These are phyloP conservation scores for Turritis glabra DNA, from an alignment of 345 rosid genomes.

Conservation along the genomic window DNA sequence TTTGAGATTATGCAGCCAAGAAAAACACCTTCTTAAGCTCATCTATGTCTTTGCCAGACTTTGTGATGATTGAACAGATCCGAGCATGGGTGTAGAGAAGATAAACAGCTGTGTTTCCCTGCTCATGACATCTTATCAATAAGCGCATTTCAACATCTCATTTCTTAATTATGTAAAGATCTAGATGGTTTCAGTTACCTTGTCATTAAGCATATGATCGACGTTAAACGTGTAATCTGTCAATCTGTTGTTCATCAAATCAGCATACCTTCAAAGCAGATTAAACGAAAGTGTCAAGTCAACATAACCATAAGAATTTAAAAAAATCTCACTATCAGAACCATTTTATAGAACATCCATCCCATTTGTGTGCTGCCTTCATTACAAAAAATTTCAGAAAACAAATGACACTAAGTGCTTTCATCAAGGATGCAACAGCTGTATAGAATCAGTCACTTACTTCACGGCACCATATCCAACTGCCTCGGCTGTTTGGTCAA, in stretches of 20 bases:
- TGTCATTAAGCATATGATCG: constrained; percentile 76
- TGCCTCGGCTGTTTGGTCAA: constrained; percentile 66
- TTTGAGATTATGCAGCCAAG: constrained; percentile 3
- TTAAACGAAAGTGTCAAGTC: not conserved
- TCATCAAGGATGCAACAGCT: too few relatives aligned
- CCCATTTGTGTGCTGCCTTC: not conserved
- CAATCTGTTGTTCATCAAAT: constrained; percentile 72
- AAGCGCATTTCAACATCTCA: too few relatives aligned
- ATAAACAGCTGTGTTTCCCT: constrained; percentile 92
- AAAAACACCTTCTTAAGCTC: constrained; percentile 56
- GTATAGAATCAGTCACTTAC: constrained; percentile 45
- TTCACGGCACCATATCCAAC: constrained; percentile 24
- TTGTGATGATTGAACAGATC: constrained; percentile 82
- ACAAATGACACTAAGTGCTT: too few relatives aligned
- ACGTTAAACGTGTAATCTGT: constrained; percentile 63
- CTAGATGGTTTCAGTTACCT: constrained; percentile 45
- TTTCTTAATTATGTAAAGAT: not conserved
- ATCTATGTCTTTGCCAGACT: constrained; percentile 67
- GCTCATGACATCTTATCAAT: constrained; percentile 22
- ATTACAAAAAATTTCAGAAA: not conserved
- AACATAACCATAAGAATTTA: not conserved
- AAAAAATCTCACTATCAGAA: not conserved
- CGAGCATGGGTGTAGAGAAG: constrained; percentile 87
- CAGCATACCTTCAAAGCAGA: constrained; percentile 58
- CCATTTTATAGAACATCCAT: not conserved